Percentiles rank a stretch among this genome's conserved stretches.
phyloP scores from a whole-genome alignment of 2,329 filamentous ascomycete species.

The Stachybotrys echinatus region DNA sequence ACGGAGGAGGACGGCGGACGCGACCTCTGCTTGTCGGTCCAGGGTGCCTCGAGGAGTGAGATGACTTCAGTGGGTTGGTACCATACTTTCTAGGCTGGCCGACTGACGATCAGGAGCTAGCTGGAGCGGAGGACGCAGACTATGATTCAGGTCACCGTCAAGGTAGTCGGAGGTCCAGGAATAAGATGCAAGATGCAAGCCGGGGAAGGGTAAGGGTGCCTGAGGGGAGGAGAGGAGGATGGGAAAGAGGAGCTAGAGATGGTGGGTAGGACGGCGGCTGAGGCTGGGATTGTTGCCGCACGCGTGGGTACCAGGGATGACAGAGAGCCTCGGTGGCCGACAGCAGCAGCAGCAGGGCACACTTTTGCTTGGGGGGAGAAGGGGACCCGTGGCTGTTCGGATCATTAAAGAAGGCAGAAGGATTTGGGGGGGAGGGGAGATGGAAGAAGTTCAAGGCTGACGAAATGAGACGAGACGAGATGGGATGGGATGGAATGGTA shows the following conservation, averaged over 20 bases:
- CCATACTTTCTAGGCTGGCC: not conserved
- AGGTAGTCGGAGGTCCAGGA: not conserved
- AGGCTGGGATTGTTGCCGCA: not conserved
- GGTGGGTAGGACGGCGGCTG: not conserved
- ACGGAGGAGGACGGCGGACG: not conserved
- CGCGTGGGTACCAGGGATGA: conserved; percentile 11
- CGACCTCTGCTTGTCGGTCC: not conserved
- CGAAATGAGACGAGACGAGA: not conserved
- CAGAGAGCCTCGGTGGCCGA: conserved; percentile 2
- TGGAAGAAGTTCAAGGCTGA: not conserved
- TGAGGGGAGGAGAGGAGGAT: not conserved
- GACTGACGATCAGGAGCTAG: not conserved
- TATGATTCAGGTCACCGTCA: not conserved
- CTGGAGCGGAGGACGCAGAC: not conserved
- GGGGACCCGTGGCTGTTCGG: not conserved
- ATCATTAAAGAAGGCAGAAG: not conserved
- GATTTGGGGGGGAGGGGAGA: not conserved
- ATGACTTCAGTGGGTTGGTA: not conserved
- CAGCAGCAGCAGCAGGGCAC: not conserved
- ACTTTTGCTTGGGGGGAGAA: not conserved
- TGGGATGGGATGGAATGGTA: not conserved
- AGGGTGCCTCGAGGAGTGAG: not conserved
- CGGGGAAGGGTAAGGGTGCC: not conserved
- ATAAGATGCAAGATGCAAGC: not conserved
- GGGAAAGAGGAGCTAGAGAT: not conserved